These are phyloP conservation scores for Phaeodactylum tricornutum DNA, from an alignment of 108 stramenopile genomes.

Conservation along the genomic window DNA sequence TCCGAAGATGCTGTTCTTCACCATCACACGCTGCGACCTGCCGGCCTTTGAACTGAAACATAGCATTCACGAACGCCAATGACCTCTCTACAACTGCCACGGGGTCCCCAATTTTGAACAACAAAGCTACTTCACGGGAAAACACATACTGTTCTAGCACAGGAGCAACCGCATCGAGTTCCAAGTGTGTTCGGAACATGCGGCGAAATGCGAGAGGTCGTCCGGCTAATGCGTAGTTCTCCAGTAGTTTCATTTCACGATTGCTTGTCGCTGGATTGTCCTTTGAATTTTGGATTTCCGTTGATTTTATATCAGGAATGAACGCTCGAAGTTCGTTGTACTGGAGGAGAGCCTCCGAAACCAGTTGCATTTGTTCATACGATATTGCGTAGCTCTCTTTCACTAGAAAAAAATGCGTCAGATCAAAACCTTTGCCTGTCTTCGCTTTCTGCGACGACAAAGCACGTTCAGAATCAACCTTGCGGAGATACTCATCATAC, in stretches of 20 bases:
- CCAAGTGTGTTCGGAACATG: conserved; percentile 25
- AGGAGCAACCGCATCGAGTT: conserved; percentile 35
- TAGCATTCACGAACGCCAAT: conserved; percentile 36
- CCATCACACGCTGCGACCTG: too few species aligned
- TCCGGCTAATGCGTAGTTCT: conserved; percentile 43
- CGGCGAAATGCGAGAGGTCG: conserved; percentile 47
- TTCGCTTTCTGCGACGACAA: background rate
- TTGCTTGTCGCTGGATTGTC: conserved; percentile 4
- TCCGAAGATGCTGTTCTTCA: too few species aligned
- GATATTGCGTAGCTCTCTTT: conserved; percentile 77
- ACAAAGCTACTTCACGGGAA: conserved; percentile 44
- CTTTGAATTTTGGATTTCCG: background rate
- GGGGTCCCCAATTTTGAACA: conserved; percentile 51
- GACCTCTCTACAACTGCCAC: conserved; percentile 45
- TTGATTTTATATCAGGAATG: conserved; percentile 41
- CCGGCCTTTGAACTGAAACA: conserved; percentile 24
- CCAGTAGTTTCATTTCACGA: conserved; percentile 4
- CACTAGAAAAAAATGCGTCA: conserved; percentile 66
- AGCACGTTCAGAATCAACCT: conserved; percentile 8
- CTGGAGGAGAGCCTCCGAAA: conserved; percentile 61
- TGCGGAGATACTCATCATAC: conserved; percentile 65
- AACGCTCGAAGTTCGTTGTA: conserved; percentile 70
- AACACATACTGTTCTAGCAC: conserved; percentile 53
- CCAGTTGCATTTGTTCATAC: conserved; percentile 76
- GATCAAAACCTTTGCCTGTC: conserved; percentile 32